Base-by-base conservation (phyloP, 2,329 filamentous ascomycete genomes). In the Penicillium sp. region DNA sequence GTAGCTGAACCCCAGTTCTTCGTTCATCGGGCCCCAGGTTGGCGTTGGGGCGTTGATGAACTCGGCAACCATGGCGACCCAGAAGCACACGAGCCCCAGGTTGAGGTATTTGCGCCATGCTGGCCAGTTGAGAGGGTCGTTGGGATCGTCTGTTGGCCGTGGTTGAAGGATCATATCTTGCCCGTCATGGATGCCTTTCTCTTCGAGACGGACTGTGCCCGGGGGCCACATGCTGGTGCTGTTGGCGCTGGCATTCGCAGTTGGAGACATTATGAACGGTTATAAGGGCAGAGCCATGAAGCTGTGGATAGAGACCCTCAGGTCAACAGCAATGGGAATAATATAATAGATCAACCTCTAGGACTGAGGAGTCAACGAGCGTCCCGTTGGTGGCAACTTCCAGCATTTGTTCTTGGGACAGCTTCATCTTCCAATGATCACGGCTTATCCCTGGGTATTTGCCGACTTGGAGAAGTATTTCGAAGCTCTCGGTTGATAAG, bases 1-100 rank as follows among this genome's bases (percentile, higher is more conserved):
- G 54, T 72, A 76, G 58, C 71, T 77, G 67, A 83, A 80, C 35
- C 77, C 76, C 0, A 85, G 73, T 60, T 84, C 75, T 6, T 66
- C 58, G 21, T 79, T 75, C 67, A 83, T 71, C 1, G 76, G 73
- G 0, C 74, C 31, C 31, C 31, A 38, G 6, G 31, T 38, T 11
- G 13, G 9, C 5, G 31, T 38, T 2, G 31, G 8, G 31, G 13
- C 31, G 13, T 38, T 38, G 7, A 38, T 38, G 17, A 50, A 50
- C 13, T 50, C 48, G 48, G 48, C 48, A 30, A 50, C 48, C 15
- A 50, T 26, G 26, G 48, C 23, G 26, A 50, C 48, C 48, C 48
- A 50, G 48, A 50, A 50, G 17, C 48, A 50, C 9, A 50, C 48
- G 21, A 50, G 48, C 15, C 48, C 48, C 8, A 50, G 48, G 23